Evolutionary conservation across 805 yeast genomes (phyloP).

Genomic region (Wickerhamiella nectarea): DNA sequence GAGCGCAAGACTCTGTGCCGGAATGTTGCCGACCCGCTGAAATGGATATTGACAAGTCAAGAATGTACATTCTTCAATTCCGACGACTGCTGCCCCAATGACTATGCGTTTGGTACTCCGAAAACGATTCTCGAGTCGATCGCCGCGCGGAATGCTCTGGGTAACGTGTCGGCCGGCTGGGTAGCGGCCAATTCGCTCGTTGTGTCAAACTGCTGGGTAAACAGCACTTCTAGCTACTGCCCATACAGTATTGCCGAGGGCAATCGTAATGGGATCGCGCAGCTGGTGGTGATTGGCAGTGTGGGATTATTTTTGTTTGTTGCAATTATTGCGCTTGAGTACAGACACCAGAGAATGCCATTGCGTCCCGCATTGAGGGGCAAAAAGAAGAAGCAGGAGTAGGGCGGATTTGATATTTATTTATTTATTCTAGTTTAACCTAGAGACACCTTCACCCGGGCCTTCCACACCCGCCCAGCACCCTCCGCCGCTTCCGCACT

Average conservation of each 20-base stretch:
- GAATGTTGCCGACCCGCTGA: conserved; percentile 27
- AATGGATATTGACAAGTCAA: conserved; percentile 41
- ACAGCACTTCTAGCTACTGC: conserved; percentile 60
- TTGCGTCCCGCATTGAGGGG: conserved; percentile 24
- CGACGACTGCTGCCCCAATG: conserved; percentile 27
- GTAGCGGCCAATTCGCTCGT: conserved; percentile 69
- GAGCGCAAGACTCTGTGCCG: conserved; percentile 44
- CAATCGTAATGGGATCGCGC: conserved; percentile 41
- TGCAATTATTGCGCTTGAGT: conserved; percentile 35
- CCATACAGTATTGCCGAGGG: conserved; percentile 55
- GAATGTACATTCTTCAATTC: conserved; percentile 28
- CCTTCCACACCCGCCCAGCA: too few species aligned
- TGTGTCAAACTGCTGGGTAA: conserved; percentile 65
- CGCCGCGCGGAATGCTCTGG: conserved; percentile 15
- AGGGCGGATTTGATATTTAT: not conserved
- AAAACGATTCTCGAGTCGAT: conserved; percentile 35
- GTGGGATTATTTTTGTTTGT: conserved; percentile 41
- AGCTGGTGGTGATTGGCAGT: conserved; percentile 54
- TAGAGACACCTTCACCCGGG: too few species aligned
- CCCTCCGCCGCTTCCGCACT: not conserved
- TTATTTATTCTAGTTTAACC: too few species aligned
- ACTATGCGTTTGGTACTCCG: conserved; percentile 34
- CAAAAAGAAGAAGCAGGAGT: not conserved
- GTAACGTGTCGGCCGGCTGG: conserved; percentile 40
- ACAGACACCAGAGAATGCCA: conserved; percentile 47